Conservation (phyloP, 306 rosid species). For the Astragalus glycyphyllos region DNA sequence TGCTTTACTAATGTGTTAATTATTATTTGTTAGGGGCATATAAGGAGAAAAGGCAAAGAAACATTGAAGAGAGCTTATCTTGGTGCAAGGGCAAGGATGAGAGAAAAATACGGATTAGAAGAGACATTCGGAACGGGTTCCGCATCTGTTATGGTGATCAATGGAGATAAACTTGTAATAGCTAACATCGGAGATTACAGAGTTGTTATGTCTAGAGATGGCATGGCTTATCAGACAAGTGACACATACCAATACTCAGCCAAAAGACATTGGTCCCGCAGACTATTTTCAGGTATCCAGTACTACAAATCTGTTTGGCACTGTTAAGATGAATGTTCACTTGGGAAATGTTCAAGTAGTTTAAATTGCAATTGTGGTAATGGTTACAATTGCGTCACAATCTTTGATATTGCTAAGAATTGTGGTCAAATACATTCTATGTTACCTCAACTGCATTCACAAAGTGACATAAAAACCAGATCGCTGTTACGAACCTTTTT, state of each 20-base stretch:
- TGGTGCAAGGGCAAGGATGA: conserved; percentile 57
- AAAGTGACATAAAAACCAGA: too few relatives aligned
- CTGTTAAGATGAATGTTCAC: conserved; percentile 6
- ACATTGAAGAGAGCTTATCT: conserved; percentile 71
- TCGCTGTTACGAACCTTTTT: not conserved
- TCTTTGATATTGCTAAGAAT: too few relatives aligned
- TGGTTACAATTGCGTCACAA: too few relatives aligned
- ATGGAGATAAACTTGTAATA: conserved; percentile 74
- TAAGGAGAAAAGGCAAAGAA: conserved; percentile 64
- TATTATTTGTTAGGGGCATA: conserved; percentile 45
- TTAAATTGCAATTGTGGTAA: too few relatives aligned
- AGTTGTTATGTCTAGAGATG: conserved; percentile 81
- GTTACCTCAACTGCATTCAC: too few relatives aligned
- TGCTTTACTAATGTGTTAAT: conserved; percentile 2
- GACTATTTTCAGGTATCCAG: conserved; percentile 60
- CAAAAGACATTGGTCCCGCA: conserved; percentile 61
- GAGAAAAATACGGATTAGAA: conserved; percentile 48
- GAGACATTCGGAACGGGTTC: conserved; percentile 54
- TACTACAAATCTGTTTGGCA: not conserved
- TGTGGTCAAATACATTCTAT: too few relatives aligned
- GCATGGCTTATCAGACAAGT: conserved; percentile 61
- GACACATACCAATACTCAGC: conserved; percentile 39
- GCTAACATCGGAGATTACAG: conserved; percentile 76
- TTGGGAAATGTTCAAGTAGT: not conserved
- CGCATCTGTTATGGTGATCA: conserved; percentile 67